These are phyloP conservation scores for Hordeum marinum DNA, from an alignment of 176 grass and related monocot genomes.

Conservation along the genomic window DNA sequence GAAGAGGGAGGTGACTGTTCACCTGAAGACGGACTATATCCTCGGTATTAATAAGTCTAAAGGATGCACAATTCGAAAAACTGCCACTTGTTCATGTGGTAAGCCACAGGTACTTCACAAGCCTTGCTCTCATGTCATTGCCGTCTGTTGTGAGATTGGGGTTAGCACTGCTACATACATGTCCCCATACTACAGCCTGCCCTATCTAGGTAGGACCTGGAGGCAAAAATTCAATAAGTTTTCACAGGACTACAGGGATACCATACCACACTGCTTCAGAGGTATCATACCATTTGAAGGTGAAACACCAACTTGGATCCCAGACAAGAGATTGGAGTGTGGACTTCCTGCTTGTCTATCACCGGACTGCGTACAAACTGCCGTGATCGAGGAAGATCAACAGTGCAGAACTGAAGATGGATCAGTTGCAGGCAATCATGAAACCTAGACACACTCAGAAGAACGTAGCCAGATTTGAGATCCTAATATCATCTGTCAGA, in stretches of 20 bases:
- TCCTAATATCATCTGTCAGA: not conserved
- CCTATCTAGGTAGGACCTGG: not conserved
- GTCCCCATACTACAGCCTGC: not conserved
- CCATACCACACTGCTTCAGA: too few species aligned
- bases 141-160: not conserved
- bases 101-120: not conserved
- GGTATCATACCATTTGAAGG: too few species aligned
- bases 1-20: not conserved
- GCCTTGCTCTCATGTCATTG: constrained; percentile 22
- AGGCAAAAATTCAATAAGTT: not conserved
- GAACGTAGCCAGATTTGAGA: not conserved
- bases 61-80: not conserved
- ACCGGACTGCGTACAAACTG: too few species aligned
- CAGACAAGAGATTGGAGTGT: too few species aligned
- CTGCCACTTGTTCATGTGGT: not conserved
- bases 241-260: too few species aligned
- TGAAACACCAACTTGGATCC: too few species aligned
- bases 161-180: not conserved
- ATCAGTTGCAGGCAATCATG: not conserved
- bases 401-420: not conserved
- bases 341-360: too few species aligned
- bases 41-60: not conserved
- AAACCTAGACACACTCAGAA: not conserved
- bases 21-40: not conserved
- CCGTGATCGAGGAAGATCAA: too few species aligned